Evolutionary conservation across 371 early-diverging fungal genomes (phyloP).

Genomic region (Blakeslea trispora): DNA sequence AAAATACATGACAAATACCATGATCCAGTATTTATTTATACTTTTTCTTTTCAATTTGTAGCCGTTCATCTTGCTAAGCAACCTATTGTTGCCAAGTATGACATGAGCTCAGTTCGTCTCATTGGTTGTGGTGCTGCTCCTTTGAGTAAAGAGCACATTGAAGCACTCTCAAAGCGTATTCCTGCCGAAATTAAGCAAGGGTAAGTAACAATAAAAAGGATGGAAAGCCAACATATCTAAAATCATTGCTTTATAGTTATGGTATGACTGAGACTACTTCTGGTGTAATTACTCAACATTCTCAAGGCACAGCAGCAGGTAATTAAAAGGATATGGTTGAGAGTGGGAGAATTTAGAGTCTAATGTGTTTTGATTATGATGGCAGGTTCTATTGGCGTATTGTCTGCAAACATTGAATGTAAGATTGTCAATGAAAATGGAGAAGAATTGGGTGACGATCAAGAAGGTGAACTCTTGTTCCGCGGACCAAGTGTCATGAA

Average conservation of each 20-base stretch:
- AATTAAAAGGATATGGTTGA: neutral
- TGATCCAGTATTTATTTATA: neutral
- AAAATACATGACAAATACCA: too few species aligned
- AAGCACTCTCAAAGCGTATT: slow-evolving; percentile 50
- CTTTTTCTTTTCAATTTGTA: slow-evolving; percentile 5
- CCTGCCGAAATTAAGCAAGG: slow-evolving; percentile 51
- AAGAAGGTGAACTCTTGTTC: slow-evolving; percentile 66
- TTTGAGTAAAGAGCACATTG: slow-evolving; percentile 61
- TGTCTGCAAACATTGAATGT: slow-evolving; percentile 68
- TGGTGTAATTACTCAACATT: slow-evolving; percentile 25
- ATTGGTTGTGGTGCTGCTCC: slow-evolving; percentile 86
- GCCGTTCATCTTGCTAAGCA: slow-evolving; percentile 65
- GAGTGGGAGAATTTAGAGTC: slow-evolving; percentile 2
- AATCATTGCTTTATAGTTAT: slow-evolving; percentile 35
- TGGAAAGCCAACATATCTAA: neutral
- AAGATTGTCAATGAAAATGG: slow-evolving; percentile 64
- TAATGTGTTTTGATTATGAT: slow-evolving; percentile 16
- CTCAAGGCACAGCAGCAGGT: slow-evolving; percentile 20
- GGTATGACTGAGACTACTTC: slow-evolving; percentile 74
- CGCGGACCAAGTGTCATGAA: slow-evolving; percentile 77
- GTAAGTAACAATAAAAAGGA: slow-evolving; percentile 1
- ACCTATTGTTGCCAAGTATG: slow-evolving; percentile 67
- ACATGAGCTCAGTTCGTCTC: slow-evolving; percentile 61
- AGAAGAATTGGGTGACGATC: slow-evolving; percentile 56
- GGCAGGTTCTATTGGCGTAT: slow-evolving; percentile 67